Conservation (phyloP, 2,329 filamentous ascomycete genomes). For the Tricladium varicosporioides region DNA sequence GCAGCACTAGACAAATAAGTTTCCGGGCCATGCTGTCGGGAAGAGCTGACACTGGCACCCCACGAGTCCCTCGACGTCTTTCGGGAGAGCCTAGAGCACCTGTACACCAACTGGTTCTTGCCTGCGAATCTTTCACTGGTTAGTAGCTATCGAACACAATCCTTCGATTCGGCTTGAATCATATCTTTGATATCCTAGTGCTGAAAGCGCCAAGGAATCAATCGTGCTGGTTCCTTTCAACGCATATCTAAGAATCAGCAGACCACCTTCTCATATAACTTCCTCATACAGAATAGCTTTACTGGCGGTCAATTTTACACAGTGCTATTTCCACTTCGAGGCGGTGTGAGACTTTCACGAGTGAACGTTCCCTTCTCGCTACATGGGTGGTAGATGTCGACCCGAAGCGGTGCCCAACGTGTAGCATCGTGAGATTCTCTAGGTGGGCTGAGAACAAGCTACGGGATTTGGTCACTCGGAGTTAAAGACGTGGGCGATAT, state of each 20-base stretch:
- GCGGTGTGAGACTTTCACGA: no score
- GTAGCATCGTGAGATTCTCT: no score
- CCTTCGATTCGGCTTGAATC: not conserved
- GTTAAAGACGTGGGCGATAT: no score
- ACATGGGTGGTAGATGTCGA: no score
- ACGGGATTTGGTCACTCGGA: no score
- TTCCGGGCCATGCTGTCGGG: not conserved
- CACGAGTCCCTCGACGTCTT: no score
- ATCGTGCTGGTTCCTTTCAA: not conserved
- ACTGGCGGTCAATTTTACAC: no score
- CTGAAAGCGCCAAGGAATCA: not conserved
- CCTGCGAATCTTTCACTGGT: not conserved
- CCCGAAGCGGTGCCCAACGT: no score
- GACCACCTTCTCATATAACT: constrained; percentile 1
- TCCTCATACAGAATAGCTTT: no score
- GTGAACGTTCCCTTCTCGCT: no score
- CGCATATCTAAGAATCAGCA: constrained; percentile 5
- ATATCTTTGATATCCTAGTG: not conserved
- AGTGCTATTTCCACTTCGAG: no score
- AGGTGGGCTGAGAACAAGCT: no score
- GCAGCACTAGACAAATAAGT: not conserved
- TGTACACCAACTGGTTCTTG: not conserved
- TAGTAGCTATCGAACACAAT: not conserved
- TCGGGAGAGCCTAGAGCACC: not conserved
- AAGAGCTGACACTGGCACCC: not conserved